Base-by-base conservation (phyloP, 352 stramenopile species). In the Globisporangium heterothallicum region DNA sequence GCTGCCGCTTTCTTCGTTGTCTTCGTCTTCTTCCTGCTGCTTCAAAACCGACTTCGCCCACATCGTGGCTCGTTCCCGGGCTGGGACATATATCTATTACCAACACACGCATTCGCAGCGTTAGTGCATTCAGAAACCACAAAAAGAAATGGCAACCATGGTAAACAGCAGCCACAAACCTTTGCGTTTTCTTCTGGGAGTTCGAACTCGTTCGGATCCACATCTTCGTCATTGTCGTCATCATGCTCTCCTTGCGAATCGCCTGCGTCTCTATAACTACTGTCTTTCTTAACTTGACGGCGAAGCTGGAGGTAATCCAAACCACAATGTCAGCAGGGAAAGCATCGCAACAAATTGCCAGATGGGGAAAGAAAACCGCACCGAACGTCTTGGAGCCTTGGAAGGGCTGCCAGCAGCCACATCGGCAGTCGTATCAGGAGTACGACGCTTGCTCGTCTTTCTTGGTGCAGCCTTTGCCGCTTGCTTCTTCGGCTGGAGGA, bases 41-140 rank as follows among this genome's bases (percentile, higher is more conserved):
- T 57, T 63, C 40, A 88, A 54, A 26, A 90, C 66, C 29, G 74
- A 83, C 48, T 78, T 86, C 1, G 79, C 79, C 76, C 77, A 90
- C 55, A 90, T 66, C 5, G 76, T 88, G 9, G 79, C 79, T 34
- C 76, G 70, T 49, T 88, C 79, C 34, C 79, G 76, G 13, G 77
- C 79, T 46, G 79, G 79, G 13, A 90, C 77, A 46, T 84, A 89
- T 9, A 86, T 66, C 66, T 78, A n/a, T n/a, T n/a, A 13, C 55
- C 6, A 41, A 30, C n/a, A n/a, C n/a, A n/a, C n/a, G n/a, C n/a
- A 35, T 42, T 24, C 13, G 50, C 30, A 36, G 9, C 30, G 6
- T 36, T 8, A 36, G 30, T 8, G 42, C 8, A 35, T 6, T 6
- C 22, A 30, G 18, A 26, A 22, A 9, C 8, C 16, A 32, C 1